Base-by-base conservation (phyloP, 2,329 filamentous ascomycete genomes). In the Calonectria montana region DNA sequence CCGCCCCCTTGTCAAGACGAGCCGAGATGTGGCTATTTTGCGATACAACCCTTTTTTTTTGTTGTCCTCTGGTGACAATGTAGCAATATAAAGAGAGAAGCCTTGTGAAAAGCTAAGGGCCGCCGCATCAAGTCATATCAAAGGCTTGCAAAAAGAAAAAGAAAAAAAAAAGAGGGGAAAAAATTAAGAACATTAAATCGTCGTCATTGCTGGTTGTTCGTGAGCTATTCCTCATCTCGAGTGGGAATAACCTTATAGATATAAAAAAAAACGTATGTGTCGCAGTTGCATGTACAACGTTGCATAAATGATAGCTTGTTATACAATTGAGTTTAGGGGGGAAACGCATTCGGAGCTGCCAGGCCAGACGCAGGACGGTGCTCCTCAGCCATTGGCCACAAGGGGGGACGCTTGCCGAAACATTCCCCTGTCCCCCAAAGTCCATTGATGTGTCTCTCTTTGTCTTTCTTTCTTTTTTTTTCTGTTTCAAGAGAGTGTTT, bases 121-220 rank as follows among this genome's bases (percentile, higher is more conserved):
- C 41, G 15, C 31, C 31, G 53, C 7, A 37, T 57, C 53, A 57
- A 57, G 35, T 57, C 31, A 57, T 37, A 57, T 57, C 31, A 57
- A 57, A 57, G 53, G 53, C 53, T n/a, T 57, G 53, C 53, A 15
- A 37, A 7, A 57, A 31, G 1, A 18, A 53, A 29, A 53, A 29
- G 4, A 48, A 50, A 18, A 23, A 27, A 53, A 18, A n/a, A n/a
- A n/a, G n/a, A n/a, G n/a, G n/a, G n/a, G n/a, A n/a, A 16, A 37
- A 37, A 55, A 57, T n/a, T n/a, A 21, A 57, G 53, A 57, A 31
- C 53, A 57, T 57, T 31, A 57, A 57, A 57, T 57, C 53, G 29
- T 57, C 21, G 31, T 53, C 48, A 27, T 57, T 57, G 7, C 53
- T 57, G 31, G 16, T 37, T 37, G 31, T 57, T 57, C 53, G 31